Evolutionary conservation across 2,329 filamentous ascomycete genomes (phyloP).

Genomic region (Fusarium burgessii): DNA sequence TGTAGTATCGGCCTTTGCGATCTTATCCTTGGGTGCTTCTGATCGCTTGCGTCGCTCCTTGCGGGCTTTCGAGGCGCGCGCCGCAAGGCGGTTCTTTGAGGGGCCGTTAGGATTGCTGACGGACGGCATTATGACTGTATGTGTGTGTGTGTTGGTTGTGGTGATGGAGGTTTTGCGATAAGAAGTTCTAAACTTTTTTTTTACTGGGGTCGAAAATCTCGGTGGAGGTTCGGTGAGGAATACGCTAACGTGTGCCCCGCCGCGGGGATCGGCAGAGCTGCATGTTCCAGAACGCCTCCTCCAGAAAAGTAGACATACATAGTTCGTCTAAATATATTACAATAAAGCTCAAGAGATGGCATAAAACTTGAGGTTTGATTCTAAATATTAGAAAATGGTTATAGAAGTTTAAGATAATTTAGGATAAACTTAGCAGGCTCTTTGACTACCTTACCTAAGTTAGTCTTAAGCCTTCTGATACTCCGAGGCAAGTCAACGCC

Average conservation of each 20-base stretch:
- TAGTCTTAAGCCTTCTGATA: too few species aligned
- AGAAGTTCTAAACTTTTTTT: slow-evolving; percentile 33
- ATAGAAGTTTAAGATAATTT: too few species aligned
- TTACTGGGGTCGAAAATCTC: slow-evolving; percentile 30
- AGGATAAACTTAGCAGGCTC: too few species aligned
- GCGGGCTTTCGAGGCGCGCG: slow-evolving; percentile 58
- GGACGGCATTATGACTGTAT: slow-evolving; percentile 59
- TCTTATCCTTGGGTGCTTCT: slow-evolving; percentile 54
- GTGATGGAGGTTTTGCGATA: slow-evolving; percentile 26
- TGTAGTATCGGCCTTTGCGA: slow-evolving; percentile 57
- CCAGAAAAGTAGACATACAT: neutral
- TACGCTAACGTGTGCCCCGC: slow-evolving; percentile 30
- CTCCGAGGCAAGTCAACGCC: neutral
- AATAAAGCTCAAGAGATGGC: too few species aligned
- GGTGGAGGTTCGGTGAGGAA: slow-evolving; percentile 30
- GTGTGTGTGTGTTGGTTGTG: neutral
- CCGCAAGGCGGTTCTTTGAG: slow-evolving; percentile 65
- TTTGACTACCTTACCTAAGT: too few species aligned
- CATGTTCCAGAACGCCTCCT: slow-evolving; percentile 27
- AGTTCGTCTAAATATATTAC: too few species aligned
- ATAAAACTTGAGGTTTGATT: too few species aligned
- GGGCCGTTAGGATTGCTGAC: slow-evolving; percentile 69
- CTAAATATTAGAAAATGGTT: too few species aligned
- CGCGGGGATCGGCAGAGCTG: slow-evolving; percentile 19
- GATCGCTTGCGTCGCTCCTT: slow-evolving; percentile 59